Conservation (phyloP, 2,329 filamentous ascomycete genomes). For the Paecilomyces niveus region DNA sequence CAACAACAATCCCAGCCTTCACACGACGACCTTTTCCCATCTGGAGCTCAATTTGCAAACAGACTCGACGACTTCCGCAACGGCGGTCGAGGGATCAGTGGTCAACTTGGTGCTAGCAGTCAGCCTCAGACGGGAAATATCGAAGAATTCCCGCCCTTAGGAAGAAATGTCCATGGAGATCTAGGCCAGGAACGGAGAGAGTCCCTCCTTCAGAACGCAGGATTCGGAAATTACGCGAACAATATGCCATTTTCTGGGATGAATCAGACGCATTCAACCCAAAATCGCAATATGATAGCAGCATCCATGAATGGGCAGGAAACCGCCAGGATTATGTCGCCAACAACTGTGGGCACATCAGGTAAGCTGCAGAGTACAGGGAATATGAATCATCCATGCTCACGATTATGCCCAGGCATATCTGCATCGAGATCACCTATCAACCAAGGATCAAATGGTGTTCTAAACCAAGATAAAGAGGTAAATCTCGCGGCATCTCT, state of each 20-base stretch:
- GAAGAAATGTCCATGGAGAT: conserved; percentile 46
- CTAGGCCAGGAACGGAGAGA: conserved; percentile 43
- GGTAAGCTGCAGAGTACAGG: conserved; percentile 14
- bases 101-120: conserved; percentile 41
- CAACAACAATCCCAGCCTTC: conserved; percentile 35
- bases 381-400: background rate
- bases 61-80: conserved; percentile 51
- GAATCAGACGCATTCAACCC: conserved; percentile 32
- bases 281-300: conserved; percentile 23
- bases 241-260: conserved; percentile 37
- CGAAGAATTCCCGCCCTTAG: conserved; percentile 56
- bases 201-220: conserved; percentile 45
- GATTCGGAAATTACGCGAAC: conserved; percentile 33
- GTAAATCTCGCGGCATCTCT: conserved; percentile 15
- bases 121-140: conserved; percentile 52
- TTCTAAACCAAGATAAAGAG: conserved; percentile 37
- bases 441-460: conserved; percentile 35
- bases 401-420: conserved; percentile 19
- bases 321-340: conserved; percentile 27
- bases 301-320: conserved; percentile 33
- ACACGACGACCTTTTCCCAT: conserved; percentile 42
- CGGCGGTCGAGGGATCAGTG: conserved; percentile 48
- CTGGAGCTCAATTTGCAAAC: conserved; percentile 43
- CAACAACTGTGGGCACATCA: conserved; percentile 19
- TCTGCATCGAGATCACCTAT: conserved; percentile 36